A percentile compares a stretch with the other conserved stretches of the same genome.
These are phyloP conservation scores for Mortierella sp. DNA, from an alignment of 371 early-diverging fungal species.

Conservation along the genomic window DNA sequence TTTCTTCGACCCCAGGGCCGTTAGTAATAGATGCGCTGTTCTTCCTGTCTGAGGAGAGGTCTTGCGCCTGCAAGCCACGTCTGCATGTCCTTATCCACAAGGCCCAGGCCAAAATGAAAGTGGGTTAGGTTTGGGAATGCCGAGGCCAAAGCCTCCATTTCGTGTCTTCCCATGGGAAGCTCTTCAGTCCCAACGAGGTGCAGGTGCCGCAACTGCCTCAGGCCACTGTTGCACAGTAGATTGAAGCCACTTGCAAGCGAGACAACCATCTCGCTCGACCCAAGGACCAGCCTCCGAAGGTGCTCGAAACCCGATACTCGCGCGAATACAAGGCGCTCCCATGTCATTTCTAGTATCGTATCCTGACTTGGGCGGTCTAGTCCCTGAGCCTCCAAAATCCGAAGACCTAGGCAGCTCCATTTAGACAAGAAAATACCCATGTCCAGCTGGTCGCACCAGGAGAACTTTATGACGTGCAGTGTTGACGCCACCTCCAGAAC, in stretches of 20 bases:
- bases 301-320: not conserved
- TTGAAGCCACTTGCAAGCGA: constrained; percentile 3
- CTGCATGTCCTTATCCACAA: constrained; percentile 12
- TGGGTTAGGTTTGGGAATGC: constrained; percentile 3
- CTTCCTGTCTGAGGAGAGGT: constrained; percentile 15
- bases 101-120: constrained; percentile 17
- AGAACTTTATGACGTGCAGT: constrained; percentile 10
- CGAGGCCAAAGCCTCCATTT: constrained; percentile 5
- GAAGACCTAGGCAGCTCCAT: constrained; percentile 11
- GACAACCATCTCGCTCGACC: constrained; percentile 9
- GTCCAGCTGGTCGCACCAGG: constrained; percentile 20
- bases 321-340: constrained; percentile 5
- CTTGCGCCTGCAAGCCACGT: constrained; percentile 6
- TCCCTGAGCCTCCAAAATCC: constrained; percentile 20
- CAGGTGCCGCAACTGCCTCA: not conserved
- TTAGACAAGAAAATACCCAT: constrained; percentile 5
- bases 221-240: not conserved
- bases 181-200: constrained; percentile 14
- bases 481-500: not conserved
- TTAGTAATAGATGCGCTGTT: constrained; percentile 12
- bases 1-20: not conserved
- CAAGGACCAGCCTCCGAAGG: constrained; percentile 12
- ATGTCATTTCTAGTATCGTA: not conserved
- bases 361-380: not conserved
- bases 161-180: not conserved